These are phyloP conservation scores for Candida verbasci DNA, from an alignment of 805 yeast genomes.

Conservation along the genomic window DNA sequence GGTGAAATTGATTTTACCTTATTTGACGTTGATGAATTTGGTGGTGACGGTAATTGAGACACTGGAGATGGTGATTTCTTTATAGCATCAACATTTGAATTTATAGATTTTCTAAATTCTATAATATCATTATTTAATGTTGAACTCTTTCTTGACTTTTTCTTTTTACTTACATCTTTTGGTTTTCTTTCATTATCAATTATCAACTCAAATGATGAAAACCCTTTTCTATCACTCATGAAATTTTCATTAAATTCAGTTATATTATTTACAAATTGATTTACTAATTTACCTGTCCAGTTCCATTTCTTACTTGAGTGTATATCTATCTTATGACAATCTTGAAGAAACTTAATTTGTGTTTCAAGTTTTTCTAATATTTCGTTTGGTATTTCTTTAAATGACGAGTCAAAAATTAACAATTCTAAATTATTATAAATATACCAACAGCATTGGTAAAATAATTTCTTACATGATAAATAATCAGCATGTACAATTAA, in stretches of 20 bases:
- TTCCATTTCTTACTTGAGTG: slow-evolving; percentile 17
- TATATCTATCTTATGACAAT: slow-evolving; percentile 22
- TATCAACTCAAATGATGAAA: slow-evolving; percentile 28
- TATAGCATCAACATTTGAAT: slow-evolving; percentile 24
- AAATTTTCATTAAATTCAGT: slow-evolving; percentile 24
- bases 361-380: slow-evolving; percentile 23
- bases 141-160: slow-evolving; percentile 23
- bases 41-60: slow-evolving; percentile 10
- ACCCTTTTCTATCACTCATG: slow-evolving; percentile 32
- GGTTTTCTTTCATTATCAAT: slow-evolving; percentile 23
- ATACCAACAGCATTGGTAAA: slow-evolving; percentile 62
- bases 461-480: slow-evolving; percentile 50
- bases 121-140: slow-evolving; percentile 15
- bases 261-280: slow-evolving; percentile 17
- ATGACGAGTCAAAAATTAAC: slow-evolving; percentile 45
- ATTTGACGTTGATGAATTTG: slow-evolving; percentile 1
- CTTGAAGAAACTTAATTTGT: slow-evolving; percentile 22
- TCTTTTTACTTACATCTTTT: slow-evolving; percentile 12
- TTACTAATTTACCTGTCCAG: slow-evolving; percentile 16
- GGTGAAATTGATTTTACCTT: background rate
- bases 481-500: slow-evolving; percentile 52
- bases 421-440: slow-evolving; percentile 62
- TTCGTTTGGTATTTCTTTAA: slow-evolving; percentile 24
- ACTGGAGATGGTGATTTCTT: slow-evolving; percentile 15
- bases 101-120: slow-evolving; percentile 20